Evolutionary conservation across 2,329 filamentous ascomycete species (phyloP), one percentile per base, ranked within the genome.

Genomic region (Scedosporium apiospermum): DNA sequence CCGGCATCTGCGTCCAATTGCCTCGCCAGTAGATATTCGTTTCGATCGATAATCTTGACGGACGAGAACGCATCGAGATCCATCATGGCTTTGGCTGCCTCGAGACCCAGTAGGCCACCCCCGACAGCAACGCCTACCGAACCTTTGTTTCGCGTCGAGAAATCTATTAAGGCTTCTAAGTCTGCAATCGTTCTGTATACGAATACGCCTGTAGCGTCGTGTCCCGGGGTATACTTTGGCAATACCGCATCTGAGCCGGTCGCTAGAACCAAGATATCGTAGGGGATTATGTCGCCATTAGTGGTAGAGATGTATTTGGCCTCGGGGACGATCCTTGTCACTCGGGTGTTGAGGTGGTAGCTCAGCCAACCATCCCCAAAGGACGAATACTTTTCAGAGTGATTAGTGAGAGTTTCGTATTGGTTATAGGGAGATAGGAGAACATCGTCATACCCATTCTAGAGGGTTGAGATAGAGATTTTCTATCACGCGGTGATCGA

Each of bases 391-490:
- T 61, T 23, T 18, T 21, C 9, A 1, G 34, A 14, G 3, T 9
- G 12, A 23, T 59, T 53, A 61, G 44, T 21, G 14, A 53, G 59
- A 34, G 18, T 4, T 57, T 44, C 21, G 62, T 60, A 55, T 62
- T 55, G 44, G 62, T 51, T 23, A 64, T 62, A 27, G 41, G 57
- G 51, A 21, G 58, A 30, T 21, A 7, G 9, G 0, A 21, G 1
- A 6, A 21, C 5, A 18, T 75, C 96, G 91, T 68, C 91, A 87
- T 71, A 58, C 60, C 60, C 60, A 99, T 75, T 99, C 95, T 0
- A 93, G 95, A 3, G 95, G 95, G 74, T 99, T 99, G 70, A 99
- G 90, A 74, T 93, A 99, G 68, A 98, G 88, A 71, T 89, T 92
- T 63, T 99, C 89, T 65, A 97, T 87, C 63, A 98, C 90, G 68